Evolutionary conservation across 2,329 filamentous ascomycete species (phyloP).

Genomic region (Fusarium paranaense): DNA sequence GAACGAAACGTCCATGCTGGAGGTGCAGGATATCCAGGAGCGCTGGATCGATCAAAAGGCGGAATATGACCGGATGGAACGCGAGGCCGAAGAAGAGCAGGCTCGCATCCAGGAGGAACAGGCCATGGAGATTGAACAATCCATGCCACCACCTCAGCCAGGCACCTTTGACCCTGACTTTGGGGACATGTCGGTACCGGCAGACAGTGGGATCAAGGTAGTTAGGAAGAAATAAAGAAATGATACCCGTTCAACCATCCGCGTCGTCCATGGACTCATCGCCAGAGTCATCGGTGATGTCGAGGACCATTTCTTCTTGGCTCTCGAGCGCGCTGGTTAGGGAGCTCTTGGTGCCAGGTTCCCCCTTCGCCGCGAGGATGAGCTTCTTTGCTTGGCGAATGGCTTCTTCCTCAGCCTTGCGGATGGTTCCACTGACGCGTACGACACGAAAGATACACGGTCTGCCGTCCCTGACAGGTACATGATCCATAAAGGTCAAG

Average conservation of each 20-base stretch:
- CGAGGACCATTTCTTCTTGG: constrained; percentile 53
- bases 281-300: constrained; percentile 57
- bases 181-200: constrained; percentile 63
- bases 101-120: constrained; percentile 60
- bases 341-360: constrained; percentile 37
- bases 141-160: constrained; percentile 36
- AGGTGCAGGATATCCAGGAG: constrained; percentile 92
- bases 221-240: constrained; percentile 66
- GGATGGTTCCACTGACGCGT: constrained; percentile 91
- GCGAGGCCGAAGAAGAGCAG: constrained; percentile 80
- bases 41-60: constrained; percentile 94
- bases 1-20: constrained; percentile 78
- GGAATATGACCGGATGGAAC: constrained; percentile 85
- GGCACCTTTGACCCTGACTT: constrained; percentile 59
- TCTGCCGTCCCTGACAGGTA: constrained; percentile 71
- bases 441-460: constrained; percentile 87
- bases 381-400: constrained; percentile 80
- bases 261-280: constrained; percentile 60
- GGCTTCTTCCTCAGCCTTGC: constrained; percentile 90
- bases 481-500: constrained; percentile 79
- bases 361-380: constrained; percentile 73
- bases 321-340: constrained; percentile 31
- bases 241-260: constrained; percentile 60
- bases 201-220: constrained; percentile 77
- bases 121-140: constrained; percentile 51